Conservation (phyloP, 441 rosid species). For the Hypseocharis bilobata region DNA sequence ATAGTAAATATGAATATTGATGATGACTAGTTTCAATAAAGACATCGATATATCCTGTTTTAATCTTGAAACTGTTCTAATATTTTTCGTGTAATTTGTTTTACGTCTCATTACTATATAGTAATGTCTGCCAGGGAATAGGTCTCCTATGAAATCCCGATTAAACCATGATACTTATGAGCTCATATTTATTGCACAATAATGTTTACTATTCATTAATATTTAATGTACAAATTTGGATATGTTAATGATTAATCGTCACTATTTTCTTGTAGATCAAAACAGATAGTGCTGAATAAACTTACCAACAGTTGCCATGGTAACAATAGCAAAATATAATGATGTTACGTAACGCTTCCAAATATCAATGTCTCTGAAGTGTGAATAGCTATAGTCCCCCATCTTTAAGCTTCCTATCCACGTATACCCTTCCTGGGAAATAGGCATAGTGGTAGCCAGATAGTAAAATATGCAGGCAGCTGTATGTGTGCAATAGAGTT, state of each 20-base stretch:
- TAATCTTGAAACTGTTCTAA: too few relatives aligned
- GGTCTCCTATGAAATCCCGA: too few relatives aligned
- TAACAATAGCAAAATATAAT: constrained; percentile 78
- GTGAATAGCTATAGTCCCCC: constrained; percentile 68
- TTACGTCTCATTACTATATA: too few relatives aligned
- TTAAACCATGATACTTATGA: too few relatives aligned
- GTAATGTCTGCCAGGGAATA: too few relatives aligned
- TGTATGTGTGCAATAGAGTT: constrained; percentile 84
- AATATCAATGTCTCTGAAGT: constrained; percentile 73
- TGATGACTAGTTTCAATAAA: too few relatives aligned
- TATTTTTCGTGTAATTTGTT: too few relatives aligned
- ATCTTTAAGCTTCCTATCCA: constrained; percentile 92
- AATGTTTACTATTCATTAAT: too few relatives aligned
- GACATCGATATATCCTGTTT: too few relatives aligned
- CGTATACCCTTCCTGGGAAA: constrained; percentile 62
- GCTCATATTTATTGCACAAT: too few relatives aligned
- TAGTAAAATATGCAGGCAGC: constrained; percentile 93
- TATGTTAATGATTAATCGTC: background rate
- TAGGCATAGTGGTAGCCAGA: constrained; percentile 76
- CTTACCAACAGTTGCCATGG: constrained; percentile 97
- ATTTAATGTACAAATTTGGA: too few relatives aligned
- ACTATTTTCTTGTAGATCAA: background rate
- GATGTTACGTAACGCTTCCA: constrained; percentile 87
- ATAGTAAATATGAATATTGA: too few relatives aligned
- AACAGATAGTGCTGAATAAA: background rate